Percentiles rank a stretch among this genome's conserved stretches.
These are phyloP conservation scores for Penicillium goetzii DNA, from an alignment of 495 filamentous ascomycete species.

Conservation along the genomic window DNA sequence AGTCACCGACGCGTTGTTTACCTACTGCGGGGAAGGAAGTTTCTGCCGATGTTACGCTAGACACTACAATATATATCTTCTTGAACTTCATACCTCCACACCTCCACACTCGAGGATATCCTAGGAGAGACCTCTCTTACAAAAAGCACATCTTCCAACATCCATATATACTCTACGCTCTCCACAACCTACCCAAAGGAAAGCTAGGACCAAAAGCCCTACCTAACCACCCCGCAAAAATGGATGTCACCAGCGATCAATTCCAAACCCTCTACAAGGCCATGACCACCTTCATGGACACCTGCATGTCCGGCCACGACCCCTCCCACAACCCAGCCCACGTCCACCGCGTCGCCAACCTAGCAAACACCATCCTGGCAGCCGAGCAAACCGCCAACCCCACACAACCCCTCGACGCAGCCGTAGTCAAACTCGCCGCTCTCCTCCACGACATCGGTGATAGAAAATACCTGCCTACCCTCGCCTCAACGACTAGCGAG, in stretches of 20 bases:
- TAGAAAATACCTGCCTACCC: slow-evolving; percentile 66
- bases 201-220: no score
- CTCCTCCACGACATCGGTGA: slow-evolving; percentile 89
- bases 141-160: not conserved
- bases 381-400: slow-evolving; percentile 43
- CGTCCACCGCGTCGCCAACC: slow-evolving; percentile 74
- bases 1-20: slow-evolving; percentile 14
- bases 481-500: slow-evolving; percentile 4
- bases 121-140: not conserved
- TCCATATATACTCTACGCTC: not conserved
- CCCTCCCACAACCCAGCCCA: slow-evolving; percentile 85
- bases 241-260: slow-evolving; percentile 20
- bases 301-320: slow-evolving; percentile 82
- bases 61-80: slow-evolving; percentile 1
- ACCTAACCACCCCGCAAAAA: no score
- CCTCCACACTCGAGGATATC: not conserved
- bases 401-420: slow-evolving; percentile 47
- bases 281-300: slow-evolving; percentile 61
- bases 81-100: not conserved
- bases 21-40: slow-evolving; percentile 17
- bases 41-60: not conserved
- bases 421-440: slow-evolving; percentile 69
- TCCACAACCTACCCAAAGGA: no score
- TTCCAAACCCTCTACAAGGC: slow-evolving; percentile 45
- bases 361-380: slow-evolving; percentile 65